Evolutionary conservation across 345 rosid genomes (phyloP).

Genomic region (Eucalyptus virginea): DNA sequence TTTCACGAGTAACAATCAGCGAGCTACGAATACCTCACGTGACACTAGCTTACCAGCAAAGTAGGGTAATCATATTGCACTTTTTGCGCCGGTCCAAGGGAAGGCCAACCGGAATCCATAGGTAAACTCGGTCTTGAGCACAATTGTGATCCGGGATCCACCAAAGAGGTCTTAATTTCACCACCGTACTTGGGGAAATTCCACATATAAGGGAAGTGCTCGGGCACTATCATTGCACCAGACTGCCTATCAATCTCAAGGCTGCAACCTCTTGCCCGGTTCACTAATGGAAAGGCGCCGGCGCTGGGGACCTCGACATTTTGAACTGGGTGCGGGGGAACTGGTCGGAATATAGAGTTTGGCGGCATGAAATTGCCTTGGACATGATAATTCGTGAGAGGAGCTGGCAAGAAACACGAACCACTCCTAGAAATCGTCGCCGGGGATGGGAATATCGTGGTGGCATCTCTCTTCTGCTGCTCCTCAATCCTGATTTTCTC

Average conservation of each 20-base stretch:
- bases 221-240: slow-evolving; percentile 1
- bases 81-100: slow-evolving; percentile 16
- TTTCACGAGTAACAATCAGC: not conserved
- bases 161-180: slow-evolving; percentile 13
- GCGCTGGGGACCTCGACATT: not conserved
- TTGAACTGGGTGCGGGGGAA: not conserved
- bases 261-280: not conserved
- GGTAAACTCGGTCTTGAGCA: not conserved
- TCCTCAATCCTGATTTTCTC: slow-evolving; percentile 53
- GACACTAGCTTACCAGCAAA: slow-evolving; percentile 11
- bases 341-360: not conserved
- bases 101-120: slow-evolving; percentile 21
- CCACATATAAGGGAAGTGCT: slow-evolving; percentile 3
- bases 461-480: slow-evolving; percentile 26
- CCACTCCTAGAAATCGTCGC: not conserved
- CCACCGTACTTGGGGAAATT: slow-evolving; percentile 1
- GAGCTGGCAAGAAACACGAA: not conserved
- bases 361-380: not conserved
- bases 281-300: slow-evolving; percentile 9
- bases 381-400: not conserved
- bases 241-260: slow-evolving; percentile 1
- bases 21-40: not conserved
- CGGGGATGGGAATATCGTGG: slow-evolving; percentile 1
- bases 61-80: slow-evolving; percentile 11
- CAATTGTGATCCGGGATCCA: slow-evolving; percentile 6